These are phyloP conservation scores for Candida quercuum DNA, from an alignment of 805 yeast genomes.

Conservation along the genomic window DNA sequence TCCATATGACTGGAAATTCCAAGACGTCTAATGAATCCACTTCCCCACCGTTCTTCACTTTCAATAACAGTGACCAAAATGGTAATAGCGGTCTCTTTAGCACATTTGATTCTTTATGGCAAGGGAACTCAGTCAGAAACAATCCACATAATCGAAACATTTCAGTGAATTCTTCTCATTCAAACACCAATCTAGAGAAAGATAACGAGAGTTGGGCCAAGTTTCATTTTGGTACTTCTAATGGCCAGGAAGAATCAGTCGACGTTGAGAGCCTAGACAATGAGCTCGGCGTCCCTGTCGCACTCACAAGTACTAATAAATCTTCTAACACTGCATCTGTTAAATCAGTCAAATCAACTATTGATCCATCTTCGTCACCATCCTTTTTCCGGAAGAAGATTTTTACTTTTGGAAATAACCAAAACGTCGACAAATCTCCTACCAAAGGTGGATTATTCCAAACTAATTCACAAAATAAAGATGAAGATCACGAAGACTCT, in stretches of 20 bases:
- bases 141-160: conserved; percentile 10
- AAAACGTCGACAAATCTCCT: conserved; percentile 15
- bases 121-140: conserved; percentile 4
- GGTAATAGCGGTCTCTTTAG: conserved; percentile 3
- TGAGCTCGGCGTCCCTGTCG: conserved; percentile 12
- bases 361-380: conserved; percentile 27
- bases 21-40: not conserved
- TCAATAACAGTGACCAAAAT: not conserved
- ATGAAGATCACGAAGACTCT: conserved; percentile 11
- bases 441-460: conserved; percentile 8
- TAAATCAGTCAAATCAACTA: conserved; percentile 14
- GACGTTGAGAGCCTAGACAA: conserved; percentile 1
- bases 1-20: conserved; percentile 11
- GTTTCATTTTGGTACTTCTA: conserved; percentile 7
- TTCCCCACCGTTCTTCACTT: not conserved
- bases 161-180: conserved; percentile 8
- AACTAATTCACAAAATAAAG: conserved; percentile 10
- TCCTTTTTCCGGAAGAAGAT: conserved; percentile 32
- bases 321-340: conserved; percentile 13
- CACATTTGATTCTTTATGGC: conserved; percentile 15
- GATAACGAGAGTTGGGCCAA: conserved; percentile 16
- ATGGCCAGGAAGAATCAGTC: not conserved
- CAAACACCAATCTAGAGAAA: conserved; percentile 10
- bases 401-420: conserved; percentile 28
- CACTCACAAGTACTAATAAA: conserved; percentile 16